phyloP scores from a whole-genome alignment of 495 filamentous ascomycete genomes.

The Penicillium angulare region DNA sequence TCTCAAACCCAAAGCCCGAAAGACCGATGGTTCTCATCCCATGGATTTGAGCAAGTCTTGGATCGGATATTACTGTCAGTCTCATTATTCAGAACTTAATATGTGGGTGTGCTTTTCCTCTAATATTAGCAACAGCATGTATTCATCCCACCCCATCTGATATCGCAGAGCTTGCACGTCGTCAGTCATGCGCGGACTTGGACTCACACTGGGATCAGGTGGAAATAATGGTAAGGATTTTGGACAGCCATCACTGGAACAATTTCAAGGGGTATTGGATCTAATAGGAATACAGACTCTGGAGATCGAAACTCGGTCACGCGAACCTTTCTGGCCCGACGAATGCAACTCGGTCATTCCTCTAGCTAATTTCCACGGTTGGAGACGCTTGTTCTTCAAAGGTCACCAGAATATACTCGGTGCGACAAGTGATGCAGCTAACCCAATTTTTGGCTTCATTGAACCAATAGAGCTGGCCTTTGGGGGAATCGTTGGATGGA shows the following conservation, averaged over 20 bases:
- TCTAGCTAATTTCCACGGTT: neutral
- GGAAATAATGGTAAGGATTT: slow-evolving; percentile 22
- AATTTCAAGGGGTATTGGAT: neutral
- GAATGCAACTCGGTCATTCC: slow-evolving; percentile 24
- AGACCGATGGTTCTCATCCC: neutral
- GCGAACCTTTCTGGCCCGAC: slow-evolving; percentile 23
- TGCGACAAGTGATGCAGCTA: neutral
- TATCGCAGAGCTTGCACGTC: slow-evolving; percentile 4
- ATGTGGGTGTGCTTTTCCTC: neutral
- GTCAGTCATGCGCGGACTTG: slow-evolving; percentile 32
- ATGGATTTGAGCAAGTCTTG: slow-evolving; percentile 20
- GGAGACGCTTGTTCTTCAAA: slow-evolving; percentile 20
- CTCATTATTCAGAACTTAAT: neutral
- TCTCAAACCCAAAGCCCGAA: slow-evolving; percentile 19
- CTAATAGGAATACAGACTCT: slow-evolving; percentile 20
- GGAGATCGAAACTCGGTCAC: slow-evolving; percentile 9
- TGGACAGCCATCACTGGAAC: neutral
- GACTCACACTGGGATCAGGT: slow-evolving; percentile 18
- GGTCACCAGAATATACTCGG: slow-evolving; percentile 6
- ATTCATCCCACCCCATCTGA: slow-evolving; percentile 28
- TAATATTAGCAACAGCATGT: slow-evolving; percentile 27
- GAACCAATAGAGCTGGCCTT: slow-evolving; percentile 26
- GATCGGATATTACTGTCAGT: slow-evolving; percentile 41
- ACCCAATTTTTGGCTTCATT: slow-evolving; percentile 30
- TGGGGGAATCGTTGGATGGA: slow-evolving; percentile 37